Evolutionary conservation across 306 rosid genomes (phyloP).

Genomic region (Rosa rugosa): DNA sequence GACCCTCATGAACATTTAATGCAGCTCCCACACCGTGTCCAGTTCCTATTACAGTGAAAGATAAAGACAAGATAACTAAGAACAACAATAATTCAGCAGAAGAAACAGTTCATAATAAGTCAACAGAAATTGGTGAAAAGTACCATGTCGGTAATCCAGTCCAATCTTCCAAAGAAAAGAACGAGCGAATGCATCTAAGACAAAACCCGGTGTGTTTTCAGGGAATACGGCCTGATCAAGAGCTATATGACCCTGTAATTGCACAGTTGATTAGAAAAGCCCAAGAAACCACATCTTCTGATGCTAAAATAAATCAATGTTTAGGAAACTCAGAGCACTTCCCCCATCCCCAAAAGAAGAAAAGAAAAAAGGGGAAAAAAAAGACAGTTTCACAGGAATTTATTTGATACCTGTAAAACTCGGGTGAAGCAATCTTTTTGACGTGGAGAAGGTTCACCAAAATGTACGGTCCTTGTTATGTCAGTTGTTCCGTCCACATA

Average conservation of each 20-base stretch:
- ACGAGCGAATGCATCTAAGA: conserved; percentile 94
- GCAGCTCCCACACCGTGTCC: conserved; percentile 99
- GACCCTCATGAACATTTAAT: conserved; percentile 94
- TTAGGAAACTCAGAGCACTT: background rate
- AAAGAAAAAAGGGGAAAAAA: too few species aligned
- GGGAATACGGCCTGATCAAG: conserved; percentile 89
- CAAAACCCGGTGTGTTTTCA: conserved; percentile 90
- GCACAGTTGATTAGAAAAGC: conserved; percentile 25
- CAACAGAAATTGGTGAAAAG: conserved; percentile 10
- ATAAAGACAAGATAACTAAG: background rate
- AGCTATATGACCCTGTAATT: conserved; percentile 90
- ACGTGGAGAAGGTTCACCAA: conserved; percentile 68
- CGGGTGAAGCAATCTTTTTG: conserved; percentile 89
- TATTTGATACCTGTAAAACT: conserved; percentile 71
- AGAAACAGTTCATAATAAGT: background rate
- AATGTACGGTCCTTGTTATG: conserved; percentile 94
- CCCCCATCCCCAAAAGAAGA: background rate
- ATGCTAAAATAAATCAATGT: conserved; percentile 17
- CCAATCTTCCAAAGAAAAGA: conserved; percentile 95
- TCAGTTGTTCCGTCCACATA: conserved; percentile 97
- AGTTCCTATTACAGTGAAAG: conserved; percentile 53
- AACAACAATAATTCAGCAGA: background rate
- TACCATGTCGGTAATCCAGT: conserved; percentile 97
- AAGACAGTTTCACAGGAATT: background rate
- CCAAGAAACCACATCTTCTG: conserved; percentile 12